Conservation (phyloP, 768 basidiomycete species). For the Ramaria sp. region DNA sequence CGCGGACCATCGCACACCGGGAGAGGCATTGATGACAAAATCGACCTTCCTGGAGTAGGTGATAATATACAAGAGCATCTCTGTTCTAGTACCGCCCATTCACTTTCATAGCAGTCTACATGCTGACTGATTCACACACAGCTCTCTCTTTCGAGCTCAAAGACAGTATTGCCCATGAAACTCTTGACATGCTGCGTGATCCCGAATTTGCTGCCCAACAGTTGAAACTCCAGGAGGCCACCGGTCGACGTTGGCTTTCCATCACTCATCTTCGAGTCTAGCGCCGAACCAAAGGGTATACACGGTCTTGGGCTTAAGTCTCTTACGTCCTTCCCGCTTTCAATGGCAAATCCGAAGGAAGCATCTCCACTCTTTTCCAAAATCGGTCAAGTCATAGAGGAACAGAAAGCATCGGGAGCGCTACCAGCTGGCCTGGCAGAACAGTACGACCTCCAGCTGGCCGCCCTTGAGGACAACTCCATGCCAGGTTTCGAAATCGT, state of each 20-base stretch:
- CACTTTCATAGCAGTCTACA: too few species aligned
- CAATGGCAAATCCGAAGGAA: not conserved
- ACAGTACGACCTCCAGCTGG: constrained; percentile 30
- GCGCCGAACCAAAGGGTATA: constrained; percentile 11
- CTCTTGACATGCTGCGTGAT: constrained; percentile 22
- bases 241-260: not conserved
- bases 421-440: constrained; percentile 25
- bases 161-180: constrained; percentile 18
- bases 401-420: constrained; percentile 10
- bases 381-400: constrained; percentile 14
- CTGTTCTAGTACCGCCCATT: constrained; percentile 12
- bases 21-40: constrained; percentile 33
- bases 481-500: constrained; percentile 13
- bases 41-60: constrained; percentile 70
- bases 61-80: constrained; percentile 46
- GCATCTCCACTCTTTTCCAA: not conserved
- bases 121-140: not conserved
- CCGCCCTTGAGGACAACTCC: constrained; percentile 17
- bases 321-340: constrained; percentile 21
- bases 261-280: not conserved
- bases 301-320: constrained; percentile 16
- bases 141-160: constrained; percentile 16
- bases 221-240: constrained; percentile 23
- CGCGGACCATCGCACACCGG: not conserved
- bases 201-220: constrained; percentile 20